These are phyloP conservation scores for Fusarium azukiicola DNA, from an alignment of 2,329 filamentous ascomycete species.

Conservation along the genomic window DNA sequence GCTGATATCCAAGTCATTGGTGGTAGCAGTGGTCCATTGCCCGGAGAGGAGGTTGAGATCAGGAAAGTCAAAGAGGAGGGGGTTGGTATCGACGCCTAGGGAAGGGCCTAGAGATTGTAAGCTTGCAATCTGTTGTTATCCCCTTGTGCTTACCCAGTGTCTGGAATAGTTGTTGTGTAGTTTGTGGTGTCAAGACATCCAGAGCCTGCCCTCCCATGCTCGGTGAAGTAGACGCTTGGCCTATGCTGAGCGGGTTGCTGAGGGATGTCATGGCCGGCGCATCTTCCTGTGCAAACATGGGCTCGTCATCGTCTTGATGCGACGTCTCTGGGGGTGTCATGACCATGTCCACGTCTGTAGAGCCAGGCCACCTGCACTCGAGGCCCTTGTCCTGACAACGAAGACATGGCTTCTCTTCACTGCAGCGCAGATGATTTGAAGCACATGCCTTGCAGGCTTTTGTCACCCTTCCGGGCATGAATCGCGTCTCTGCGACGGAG, in stretches of 20 bases:
- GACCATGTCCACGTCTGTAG: slow-evolving; percentile 31
- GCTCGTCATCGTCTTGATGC: slow-evolving; percentile 25
- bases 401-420: slow-evolving; percentile 56
- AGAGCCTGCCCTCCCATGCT: slow-evolving; percentile 29
- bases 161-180: slow-evolving; percentile 32
- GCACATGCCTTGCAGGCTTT: slow-evolving; percentile 56
- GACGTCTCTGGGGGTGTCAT: slow-evolving; percentile 38
- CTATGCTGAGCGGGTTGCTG: background rate
- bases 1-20: slow-evolving; percentile 26
- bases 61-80: slow-evolving; percentile 41
- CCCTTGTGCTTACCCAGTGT: slow-evolving; percentile 29
- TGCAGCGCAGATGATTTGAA: slow-evolving; percentile 56
- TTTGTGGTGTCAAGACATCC: slow-evolving; percentile 37
- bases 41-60: slow-evolving; percentile 49
- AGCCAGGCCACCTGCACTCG: slow-evolving; percentile 52
- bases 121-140: no score
- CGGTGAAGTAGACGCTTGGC: slow-evolving; percentile 19
- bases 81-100: slow-evolving; percentile 20
- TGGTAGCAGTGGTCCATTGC: slow-evolving; percentile 21
- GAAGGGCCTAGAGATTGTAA: slow-evolving; percentile 23
- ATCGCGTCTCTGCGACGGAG: slow-evolving; percentile 26
- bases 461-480: slow-evolving; percentile 49
- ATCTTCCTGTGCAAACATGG: slow-evolving; percentile 28
- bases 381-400: slow-evolving; percentile 54
- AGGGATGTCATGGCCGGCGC: slow-evolving; percentile 12